phyloP scores from a whole-genome alignment of 139 green algal genomes.

The Chlorokybus atmophyticus region DNA sequence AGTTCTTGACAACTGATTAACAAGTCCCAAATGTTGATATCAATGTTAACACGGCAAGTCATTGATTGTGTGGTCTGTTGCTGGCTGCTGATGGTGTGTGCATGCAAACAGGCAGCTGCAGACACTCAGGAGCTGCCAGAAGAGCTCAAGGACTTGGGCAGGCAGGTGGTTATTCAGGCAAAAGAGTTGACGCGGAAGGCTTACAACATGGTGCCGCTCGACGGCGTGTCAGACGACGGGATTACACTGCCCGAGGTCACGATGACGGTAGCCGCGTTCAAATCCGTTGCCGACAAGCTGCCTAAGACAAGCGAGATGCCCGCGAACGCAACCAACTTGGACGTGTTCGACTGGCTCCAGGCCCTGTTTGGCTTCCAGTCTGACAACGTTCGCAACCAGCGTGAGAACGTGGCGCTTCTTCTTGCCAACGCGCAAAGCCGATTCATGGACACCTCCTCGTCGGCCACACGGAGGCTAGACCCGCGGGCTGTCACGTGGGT shows the following conservation, averaged over 20 bases:
- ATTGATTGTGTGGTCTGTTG: background rate
- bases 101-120: background rate
- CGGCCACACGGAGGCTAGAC: background rate
- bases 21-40: no score
- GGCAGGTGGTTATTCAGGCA: no score
- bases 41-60: background rate
- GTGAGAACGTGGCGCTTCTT: conserved; percentile 22
- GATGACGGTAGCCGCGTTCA: background rate
- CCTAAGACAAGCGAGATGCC: background rate
- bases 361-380: conserved; percentile 6
- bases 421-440: conserved; percentile 20
- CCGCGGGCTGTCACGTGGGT: conserved; percentile 4
- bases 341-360: background rate
- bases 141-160: no score
- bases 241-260: background rate
- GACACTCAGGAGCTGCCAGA: background rate
- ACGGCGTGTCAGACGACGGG: background rate
- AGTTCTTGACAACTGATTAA: no score
- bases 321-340: background rate
- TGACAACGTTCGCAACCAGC: conserved; percentile 28
- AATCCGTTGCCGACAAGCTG: background rate
- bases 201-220: background rate
- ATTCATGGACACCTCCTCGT: background rate
- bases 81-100: background rate
- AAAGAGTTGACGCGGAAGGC: background rate